These are phyloP conservation scores for Microsporum canis DNA, from an alignment of 2,329 filamentous ascomycete species.

Conservation along the genomic window DNA sequence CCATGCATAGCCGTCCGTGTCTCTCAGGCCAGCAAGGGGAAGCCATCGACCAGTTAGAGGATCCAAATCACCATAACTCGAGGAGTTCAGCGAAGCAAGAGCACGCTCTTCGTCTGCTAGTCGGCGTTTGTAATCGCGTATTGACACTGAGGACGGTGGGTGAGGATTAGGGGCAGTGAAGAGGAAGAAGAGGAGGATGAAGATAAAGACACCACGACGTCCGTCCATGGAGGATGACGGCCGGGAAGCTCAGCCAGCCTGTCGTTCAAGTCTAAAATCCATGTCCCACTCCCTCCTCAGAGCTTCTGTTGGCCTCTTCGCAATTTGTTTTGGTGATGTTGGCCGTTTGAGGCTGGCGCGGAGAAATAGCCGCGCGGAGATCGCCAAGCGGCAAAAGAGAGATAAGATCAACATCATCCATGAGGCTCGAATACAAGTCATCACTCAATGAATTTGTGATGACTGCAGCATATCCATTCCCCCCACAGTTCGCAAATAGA, in stretches of 20 bases:
- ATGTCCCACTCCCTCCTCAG: constrained; percentile 10
- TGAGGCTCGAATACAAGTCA: background rate
- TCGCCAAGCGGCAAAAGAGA: constrained; percentile 1
- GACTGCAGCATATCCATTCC: background rate
- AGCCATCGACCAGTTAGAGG: constrained; percentile 40
- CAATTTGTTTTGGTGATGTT: background rate
- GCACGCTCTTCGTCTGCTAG: constrained; percentile 42
- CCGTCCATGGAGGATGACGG: constrained; percentile 33
- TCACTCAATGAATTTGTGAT: background rate
- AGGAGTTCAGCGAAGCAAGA: constrained; percentile 40
- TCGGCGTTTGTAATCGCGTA: constrained; percentile 36
- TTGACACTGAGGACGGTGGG: constrained; percentile 29
- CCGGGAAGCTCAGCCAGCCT: constrained; percentile 12
- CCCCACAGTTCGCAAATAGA: background rate
- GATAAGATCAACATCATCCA: background rate
- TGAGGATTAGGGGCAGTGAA: constrained; percentile 41
- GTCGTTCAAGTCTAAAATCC: constrained; percentile 6
- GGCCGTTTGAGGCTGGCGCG: background rate
- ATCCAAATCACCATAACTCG: constrained; percentile 43
- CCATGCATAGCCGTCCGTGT: constrained; percentile 68
- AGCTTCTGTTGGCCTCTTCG: background rate
- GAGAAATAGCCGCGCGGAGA: background rate
- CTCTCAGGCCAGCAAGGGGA: constrained; percentile 66
- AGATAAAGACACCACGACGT: constrained; percentile 38
- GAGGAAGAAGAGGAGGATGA: constrained; percentile 44